Base-by-base conservation (phyloP, 768 basidiomycete species). In the Leccinum truebloodii region DNA sequence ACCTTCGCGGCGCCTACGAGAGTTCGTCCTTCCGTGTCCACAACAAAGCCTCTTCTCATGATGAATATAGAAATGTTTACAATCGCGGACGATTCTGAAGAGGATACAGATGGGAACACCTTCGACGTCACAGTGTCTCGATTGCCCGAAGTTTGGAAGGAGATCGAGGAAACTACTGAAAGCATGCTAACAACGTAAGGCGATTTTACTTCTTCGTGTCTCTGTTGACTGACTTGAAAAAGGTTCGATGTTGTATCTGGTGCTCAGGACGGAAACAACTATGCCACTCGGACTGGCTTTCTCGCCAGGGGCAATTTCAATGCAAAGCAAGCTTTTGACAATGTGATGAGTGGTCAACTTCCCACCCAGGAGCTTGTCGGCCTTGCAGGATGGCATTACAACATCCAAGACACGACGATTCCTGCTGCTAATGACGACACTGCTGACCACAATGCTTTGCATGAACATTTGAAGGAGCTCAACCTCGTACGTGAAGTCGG, bases 171-270 rank as follows among this genome's bases (percentile, higher is more conserved):
- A 28, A 76, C 79, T 3, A 64, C 77, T 1, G 85, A 87, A 41
- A 76, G 84, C 55, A 75, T 88, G 63, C 65, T 91, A 26, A 92
- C 88, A 28, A 80, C 78, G 91, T 92, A 64, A 64, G 76, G 66
- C 10, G 8, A n/a, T 52, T 35, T 57, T 30, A 2, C 16, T 58
- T 44, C 26, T 37, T 52, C 53, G 28, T 24, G 49, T 14, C 3
- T 10, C 44, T 39, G 13, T 35, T 63, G 20, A 61, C 37, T 64
- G 20, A 65, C 26, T 16, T 44, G 37, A 50, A 41, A 12, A 56
- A 92, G 91, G 14, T 85, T 81, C 60, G 91, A 94, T 67, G 70
- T 89, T 26, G 77, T 83, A 3, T 83, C 86, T 63, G 78, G 81
- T 34, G 75, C 83, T 20, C 83, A 83, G 10, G 77, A 79, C 12